Conservation (phyloP, 345 rosid species). For the Gynandropsis gynandra region DNA sequence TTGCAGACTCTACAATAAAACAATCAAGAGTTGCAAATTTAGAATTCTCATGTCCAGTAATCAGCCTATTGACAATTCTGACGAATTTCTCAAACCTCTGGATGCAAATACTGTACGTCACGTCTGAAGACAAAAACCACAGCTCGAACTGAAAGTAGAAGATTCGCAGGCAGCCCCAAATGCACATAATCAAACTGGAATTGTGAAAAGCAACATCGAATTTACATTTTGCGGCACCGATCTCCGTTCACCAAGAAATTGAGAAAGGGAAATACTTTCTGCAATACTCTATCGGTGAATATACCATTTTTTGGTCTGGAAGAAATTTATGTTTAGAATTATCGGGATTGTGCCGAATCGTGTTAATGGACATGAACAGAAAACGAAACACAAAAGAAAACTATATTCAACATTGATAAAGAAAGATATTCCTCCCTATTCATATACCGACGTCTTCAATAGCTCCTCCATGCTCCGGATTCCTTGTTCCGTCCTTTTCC, state of each 20-base stretch:
- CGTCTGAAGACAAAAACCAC: constrained; percentile 64
- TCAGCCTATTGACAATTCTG: not conserved
- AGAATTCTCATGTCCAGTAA: not conserved
- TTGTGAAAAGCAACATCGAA: not conserved
- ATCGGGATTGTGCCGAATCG: no score
- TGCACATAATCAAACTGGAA: constrained; percentile 2
- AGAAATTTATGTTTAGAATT: no score
- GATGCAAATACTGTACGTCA: constrained; percentile 49
- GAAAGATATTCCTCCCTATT: no score
- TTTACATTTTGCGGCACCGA: constrained; percentile 25
- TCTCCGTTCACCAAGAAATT: constrained; percentile 89
- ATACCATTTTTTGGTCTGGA: no score
- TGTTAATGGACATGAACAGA: no score
- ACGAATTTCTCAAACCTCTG: constrained; percentile 33
- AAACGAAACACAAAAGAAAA: no score
- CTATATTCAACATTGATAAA: no score
- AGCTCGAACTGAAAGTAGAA: constrained; percentile 47
- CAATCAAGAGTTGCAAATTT: constrained; percentile 10
- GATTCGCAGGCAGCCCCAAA: not conserved
- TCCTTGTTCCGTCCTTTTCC: no score
- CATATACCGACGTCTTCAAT: no score
- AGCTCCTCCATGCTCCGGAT: no score
- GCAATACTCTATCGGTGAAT: no score
- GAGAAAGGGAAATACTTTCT: no score
- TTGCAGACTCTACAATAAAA: constrained; percentile 48